Base-by-base conservation (phyloP, 2,329 filamentous ascomycete genomes). In the Diaporthe australafricana region DNA sequence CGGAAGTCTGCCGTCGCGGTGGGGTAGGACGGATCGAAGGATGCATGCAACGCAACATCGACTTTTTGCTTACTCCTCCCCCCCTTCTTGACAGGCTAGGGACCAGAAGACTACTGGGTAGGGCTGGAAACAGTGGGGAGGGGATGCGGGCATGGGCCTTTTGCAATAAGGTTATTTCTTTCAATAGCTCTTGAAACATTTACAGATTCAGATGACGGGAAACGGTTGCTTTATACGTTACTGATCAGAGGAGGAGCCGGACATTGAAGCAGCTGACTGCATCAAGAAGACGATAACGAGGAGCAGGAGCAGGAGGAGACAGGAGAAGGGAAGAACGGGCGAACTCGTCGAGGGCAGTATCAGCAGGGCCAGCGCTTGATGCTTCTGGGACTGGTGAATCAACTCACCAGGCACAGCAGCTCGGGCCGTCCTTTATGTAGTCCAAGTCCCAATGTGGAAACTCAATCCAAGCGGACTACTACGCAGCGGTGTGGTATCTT, bases 1-100 rank as follows among this genome's bases (percentile, higher is more conserved):
- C 65, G 65, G 50, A 56, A 57, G 65, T 56, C 25, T 68, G 65
- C 65, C 50, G 65, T 22, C 47, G 50, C 27, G 35, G 52, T 30
- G 50, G 63, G 40, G 27, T 25, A 55, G 25, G 20, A 47, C 48
- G 60, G 60, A 50, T 50, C 42, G 14, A 25, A 42, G 27, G 57
- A n/a, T 17, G 42, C 20, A 48, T 65, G 60, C 45, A 65, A 65
- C 60, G 42, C 45, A 65, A 45, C 45, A 65, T 50, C 60, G 42
- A 42, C 60, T 32, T 32, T n/a, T 32, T 65, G 60, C 42, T 65
- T 65, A 50, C 60, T 32, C 17, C 30, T 32, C 16, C 27, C n/a
- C 42, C 38, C 22, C 32, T 35, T 35, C 32, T 9, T 9, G 5
- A 35, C n/a, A 9, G 32, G 32, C 32, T 35, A 35, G 32, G 32